These are phyloP conservation scores for Ceriops tagal DNA, from an alignment of 345 rosid species.

Conservation along the genomic window DNA sequence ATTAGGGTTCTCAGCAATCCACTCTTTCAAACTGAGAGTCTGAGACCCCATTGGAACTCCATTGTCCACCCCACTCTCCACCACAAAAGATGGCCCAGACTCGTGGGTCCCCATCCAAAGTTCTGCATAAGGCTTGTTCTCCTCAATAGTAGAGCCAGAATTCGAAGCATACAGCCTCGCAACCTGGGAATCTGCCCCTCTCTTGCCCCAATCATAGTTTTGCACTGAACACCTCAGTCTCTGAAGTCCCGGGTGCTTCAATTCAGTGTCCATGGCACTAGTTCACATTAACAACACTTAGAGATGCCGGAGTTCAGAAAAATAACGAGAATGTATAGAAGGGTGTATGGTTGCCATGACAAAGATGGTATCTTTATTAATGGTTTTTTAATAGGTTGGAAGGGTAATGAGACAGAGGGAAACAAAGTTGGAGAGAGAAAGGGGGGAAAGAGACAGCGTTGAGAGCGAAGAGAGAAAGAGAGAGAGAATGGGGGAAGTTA, in stretches of 20 bases:
- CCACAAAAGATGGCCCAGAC: conserved; percentile 81
- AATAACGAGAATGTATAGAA: neutral
- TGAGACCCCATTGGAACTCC: conserved; percentile 27
- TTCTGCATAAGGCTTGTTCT: conserved; percentile 64
- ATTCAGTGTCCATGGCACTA: conserved; percentile 23
- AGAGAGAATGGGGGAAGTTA: neutral
- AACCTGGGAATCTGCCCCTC: conserved; percentile 62
- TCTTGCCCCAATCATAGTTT: conserved; percentile 82
- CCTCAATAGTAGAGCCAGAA: conserved; percentile 41
- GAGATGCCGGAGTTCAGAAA: neutral
- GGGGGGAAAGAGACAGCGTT: neutral
- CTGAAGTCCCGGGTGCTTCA: conserved; percentile 16
- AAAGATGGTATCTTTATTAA: neutral
- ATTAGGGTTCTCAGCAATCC: conserved; percentile 64
- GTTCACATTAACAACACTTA: neutral
- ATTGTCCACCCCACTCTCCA: conserved; percentile 25
- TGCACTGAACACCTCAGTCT: conserved; percentile 71
- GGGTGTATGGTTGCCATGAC: neutral
- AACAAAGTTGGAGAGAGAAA: conserved; percentile 13
- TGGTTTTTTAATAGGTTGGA: conserved; percentile 42
- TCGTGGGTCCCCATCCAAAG: conserved; percentile 86
- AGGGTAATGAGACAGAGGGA: conserved; percentile 28
- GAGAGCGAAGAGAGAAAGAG: conserved; percentile 1
- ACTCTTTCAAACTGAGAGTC: conserved; percentile 50
- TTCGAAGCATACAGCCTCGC: conserved; percentile 61